Base-by-base conservation (phyloP, 805 yeast species). In the Wickerhamomyces chambardii region DNA sequence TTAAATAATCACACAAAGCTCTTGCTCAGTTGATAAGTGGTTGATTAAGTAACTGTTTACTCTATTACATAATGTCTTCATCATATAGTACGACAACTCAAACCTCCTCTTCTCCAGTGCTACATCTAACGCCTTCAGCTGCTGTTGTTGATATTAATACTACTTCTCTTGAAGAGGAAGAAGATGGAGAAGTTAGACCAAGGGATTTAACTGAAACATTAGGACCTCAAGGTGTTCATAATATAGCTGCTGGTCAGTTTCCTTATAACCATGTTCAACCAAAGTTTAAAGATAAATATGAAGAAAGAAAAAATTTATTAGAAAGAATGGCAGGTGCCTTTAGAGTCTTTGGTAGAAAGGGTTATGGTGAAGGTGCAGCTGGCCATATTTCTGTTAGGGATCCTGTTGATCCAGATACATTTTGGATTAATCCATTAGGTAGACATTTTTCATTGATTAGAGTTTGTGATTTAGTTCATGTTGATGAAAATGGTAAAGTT, bases 351-450 rank as follows among this genome's bases (percentile, higher is more conserved):
- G 87, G 84, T n/a, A 68, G 94, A 50, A 74, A 72, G 45, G 85
- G 84, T 15, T 84, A 61, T 56, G 65, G 77, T 15, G 86, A 83
- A 54, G 95, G 95, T 14, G 56, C 75, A 16, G 86, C 95, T 0
- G 95, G 95, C 17, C 95, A 85, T 53, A 84, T 85, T 38, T 80
- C 92, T 8, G 70, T 85, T 11, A 70, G 92, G 46, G 95, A 85
- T 50, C 95, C 95, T 4, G 75, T 82, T 30, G 75, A 79, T 43
- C 81, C 81, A n/a, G 55, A 65, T 31, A 82, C 90, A 4, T 85
- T 85, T 55, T 85, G 95, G 95, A 83, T 85, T 54, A 85, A 85
- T 58, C 95, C 95, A 5, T 62, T 85, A 43, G 90, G 82, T n/a
- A 70, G 67, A 44, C 95, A 85, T 56, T 85, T 82, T 55, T 66